A percentile compares a stretch with the other conserved stretches of the same genome.
Conservation (phyloP, 2,329 filamentous ascomycete species). For the Penicillium brasilianum region DNA sequence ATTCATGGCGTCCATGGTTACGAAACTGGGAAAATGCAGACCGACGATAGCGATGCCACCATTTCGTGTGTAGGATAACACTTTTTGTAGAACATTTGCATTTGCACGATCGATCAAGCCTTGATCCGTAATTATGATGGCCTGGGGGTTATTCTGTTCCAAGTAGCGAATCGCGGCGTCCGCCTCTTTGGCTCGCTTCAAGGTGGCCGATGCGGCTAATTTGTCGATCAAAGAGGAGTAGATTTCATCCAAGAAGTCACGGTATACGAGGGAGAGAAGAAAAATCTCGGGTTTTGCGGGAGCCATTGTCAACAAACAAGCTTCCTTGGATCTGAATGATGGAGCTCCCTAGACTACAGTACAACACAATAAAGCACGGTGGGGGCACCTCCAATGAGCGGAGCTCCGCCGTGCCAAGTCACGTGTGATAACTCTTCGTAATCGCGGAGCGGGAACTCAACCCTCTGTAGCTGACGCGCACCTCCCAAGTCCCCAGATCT, state of each 20-base stretch:
- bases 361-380: background rate
- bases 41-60: background rate
- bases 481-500: background rate
- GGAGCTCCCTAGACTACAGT: background rate
- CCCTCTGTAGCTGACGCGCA: background rate
- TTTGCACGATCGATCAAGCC: background rate
- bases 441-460: background rate
- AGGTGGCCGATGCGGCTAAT: background rate
- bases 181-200: background rate
- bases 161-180: background rate
- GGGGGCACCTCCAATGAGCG: background rate
- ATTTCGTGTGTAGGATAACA: background rate
- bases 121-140: background rate
- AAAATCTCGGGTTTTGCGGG: background rate
- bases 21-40: background rate
- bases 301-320: background rate
- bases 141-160: background rate
- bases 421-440: conserved; percentile 6
- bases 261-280: background rate
- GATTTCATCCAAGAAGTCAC: background rate
- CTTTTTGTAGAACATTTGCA: background rate
- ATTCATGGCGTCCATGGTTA: background rate
- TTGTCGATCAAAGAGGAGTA: background rate
- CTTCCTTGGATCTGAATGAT: background rate
- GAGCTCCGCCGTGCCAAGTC: background rate